Conservation (phyloP, 441 rosid species). For the Erodium chrysanthum region DNA sequence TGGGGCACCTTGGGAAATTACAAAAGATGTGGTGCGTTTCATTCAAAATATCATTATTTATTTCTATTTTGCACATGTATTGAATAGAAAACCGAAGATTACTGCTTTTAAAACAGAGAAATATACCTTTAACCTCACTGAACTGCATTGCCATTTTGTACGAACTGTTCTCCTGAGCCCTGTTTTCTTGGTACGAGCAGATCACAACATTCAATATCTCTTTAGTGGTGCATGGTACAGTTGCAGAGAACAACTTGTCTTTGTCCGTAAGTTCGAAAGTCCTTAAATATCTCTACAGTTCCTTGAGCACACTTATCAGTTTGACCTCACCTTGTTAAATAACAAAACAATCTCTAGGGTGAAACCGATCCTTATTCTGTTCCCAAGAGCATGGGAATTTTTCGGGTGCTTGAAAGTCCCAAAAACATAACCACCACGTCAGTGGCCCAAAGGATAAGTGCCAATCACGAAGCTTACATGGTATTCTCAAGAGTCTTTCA, state of each 20-base stretch:
- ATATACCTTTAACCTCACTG: too few relatives aligned
- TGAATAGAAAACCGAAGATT: too few relatives aligned
- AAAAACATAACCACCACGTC: conserved; percentile 62
- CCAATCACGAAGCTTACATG: conserved; percentile 73
- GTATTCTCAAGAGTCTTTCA: conserved; percentile 18
- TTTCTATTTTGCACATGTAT: too few relatives aligned
- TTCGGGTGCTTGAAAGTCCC: conserved; percentile 62
- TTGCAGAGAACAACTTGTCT: conserved; percentile 48
- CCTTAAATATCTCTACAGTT: too few relatives aligned
- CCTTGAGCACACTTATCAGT: too few relatives aligned
- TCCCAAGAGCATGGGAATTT: conserved; percentile 73
- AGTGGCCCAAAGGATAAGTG: conserved; percentile 68
- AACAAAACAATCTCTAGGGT: conserved; percentile 25
- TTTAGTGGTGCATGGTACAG: conserved; percentile 76
- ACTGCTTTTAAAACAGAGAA: too few relatives aligned
- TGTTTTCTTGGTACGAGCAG: conserved; percentile 31
- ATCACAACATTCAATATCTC: conserved; percentile 80
- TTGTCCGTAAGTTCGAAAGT: conserved; percentile 28
- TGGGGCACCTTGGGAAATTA: conserved; percentile 94
- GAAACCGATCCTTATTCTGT: conserved; percentile 58
- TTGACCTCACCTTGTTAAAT: neutral
- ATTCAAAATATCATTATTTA: neutral
- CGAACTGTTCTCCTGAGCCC: too few relatives aligned
- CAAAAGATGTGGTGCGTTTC: conserved; percentile 66
- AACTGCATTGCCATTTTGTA: too few relatives aligned